Evolutionary conservation across 2,329 filamentous ascomycete genomes (phyloP).

Genomic region (Botrytis aclada): DNA sequence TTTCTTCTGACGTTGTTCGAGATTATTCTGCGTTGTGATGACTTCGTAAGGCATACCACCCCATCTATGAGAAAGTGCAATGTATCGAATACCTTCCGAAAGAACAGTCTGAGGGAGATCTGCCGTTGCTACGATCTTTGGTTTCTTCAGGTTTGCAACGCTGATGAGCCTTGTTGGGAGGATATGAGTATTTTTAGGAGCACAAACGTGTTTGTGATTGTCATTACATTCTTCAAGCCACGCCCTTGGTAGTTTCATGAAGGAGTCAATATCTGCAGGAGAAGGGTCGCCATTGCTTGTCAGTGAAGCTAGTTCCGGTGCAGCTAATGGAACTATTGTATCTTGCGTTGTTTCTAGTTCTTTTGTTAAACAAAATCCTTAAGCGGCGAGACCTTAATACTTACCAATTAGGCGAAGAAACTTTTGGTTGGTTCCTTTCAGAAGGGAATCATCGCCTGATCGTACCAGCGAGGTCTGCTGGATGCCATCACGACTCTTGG

Average conservation of each 20-base stretch:
- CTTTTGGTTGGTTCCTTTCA: background rate
- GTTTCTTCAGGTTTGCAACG: background rate
- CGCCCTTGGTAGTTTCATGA: background rate
- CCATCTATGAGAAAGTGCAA: slow-evolving; percentile 23
- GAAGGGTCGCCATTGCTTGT: background rate
- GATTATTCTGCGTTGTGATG: background rate
- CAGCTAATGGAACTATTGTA: background rate
- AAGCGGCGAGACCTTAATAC: background rate
- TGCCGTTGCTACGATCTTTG: background rate
- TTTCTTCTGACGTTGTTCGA: slow-evolving; percentile 2
- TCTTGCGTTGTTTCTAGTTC: background rate
- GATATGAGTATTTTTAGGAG: background rate
- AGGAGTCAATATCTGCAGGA: background rate
- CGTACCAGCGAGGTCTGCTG: background rate
- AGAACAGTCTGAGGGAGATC: background rate
- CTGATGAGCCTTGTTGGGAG: background rate
- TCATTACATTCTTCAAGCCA: background rate
- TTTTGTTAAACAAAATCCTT: background rate
- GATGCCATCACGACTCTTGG: background rate
- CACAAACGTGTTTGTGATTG: background rate
- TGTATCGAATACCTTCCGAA: background rate
- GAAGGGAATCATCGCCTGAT: background rate
- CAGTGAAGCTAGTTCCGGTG: background rate
- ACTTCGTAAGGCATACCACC: slow-evolving; percentile 17
- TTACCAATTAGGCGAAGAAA: background rate